Conservation (phyloP, 805 yeast species). For the Clavispora santaluciae region DNA sequence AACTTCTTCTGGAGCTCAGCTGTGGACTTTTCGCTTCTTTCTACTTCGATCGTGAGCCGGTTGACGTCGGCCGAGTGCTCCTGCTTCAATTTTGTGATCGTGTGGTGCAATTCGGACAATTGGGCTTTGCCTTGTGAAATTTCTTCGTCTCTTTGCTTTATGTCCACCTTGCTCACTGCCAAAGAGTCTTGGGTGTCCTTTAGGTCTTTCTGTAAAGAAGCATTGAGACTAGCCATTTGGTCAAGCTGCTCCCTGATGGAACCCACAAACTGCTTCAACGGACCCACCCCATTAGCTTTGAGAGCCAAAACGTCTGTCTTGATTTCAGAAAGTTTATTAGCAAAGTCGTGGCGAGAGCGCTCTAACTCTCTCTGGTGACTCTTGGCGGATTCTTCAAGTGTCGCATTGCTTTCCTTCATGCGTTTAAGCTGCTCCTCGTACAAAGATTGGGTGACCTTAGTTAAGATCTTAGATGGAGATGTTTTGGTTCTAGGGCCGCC, state of each 20-base stretch:
- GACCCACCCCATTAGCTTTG: not conserved
- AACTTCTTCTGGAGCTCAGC: not conserved
- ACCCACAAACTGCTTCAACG: not conserved
- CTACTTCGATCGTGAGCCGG: not conserved
- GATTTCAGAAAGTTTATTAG: not conserved
- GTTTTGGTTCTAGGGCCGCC: not conserved
- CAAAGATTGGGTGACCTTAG: not conserved
- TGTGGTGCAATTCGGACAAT: not conserved
- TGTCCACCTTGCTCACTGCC: not conserved
- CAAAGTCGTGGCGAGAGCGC: not conserved
- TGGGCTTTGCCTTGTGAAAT: not conserved
- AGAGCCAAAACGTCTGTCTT: not conserved
- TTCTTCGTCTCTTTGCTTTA: not conserved
- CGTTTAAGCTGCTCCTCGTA: constrained; percentile 1
- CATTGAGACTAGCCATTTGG: not conserved
- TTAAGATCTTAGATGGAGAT: not conserved
- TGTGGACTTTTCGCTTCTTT: not conserved
- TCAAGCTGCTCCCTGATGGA: not conserved
- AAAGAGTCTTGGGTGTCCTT: not conserved
- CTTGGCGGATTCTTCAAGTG: not conserved
- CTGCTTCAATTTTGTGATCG: not conserved
- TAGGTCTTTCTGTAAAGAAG: not conserved
- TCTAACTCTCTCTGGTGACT: not conserved
- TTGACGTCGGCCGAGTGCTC: not conserved
- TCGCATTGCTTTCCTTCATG: not conserved